These are phyloP conservation scores for Rhizomucor pusillus DNA, from an alignment of 371 early-diverging fungal genomes.

Conservation along the genomic window DNA sequence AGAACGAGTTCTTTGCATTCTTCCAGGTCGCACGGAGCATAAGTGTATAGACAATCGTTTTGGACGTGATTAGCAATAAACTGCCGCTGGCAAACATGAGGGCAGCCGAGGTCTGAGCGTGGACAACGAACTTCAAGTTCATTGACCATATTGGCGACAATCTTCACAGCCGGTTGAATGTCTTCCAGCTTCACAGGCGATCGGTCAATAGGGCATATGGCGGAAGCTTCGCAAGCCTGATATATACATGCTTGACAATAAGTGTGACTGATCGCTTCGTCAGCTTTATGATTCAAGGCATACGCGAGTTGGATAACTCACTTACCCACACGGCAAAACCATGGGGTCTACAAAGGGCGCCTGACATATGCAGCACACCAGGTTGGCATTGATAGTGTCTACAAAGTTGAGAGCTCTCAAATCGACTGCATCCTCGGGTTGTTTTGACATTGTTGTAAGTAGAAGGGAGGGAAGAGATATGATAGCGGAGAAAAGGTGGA, in stretches of 20 bases:
- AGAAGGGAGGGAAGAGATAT: too few species aligned
- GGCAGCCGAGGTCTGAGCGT: conserved; percentile 55
- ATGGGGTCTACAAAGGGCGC: conserved; percentile 60
- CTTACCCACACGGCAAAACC: conserved; percentile 50
- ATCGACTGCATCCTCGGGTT: conserved; percentile 21
- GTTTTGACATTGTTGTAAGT: too few species aligned
- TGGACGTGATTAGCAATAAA: conserved; percentile 55
- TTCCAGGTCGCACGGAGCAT: conserved; percentile 53
- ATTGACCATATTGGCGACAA: conserved; percentile 68
- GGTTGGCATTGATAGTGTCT: conserved; percentile 50
- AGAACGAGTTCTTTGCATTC: conserved; percentile 57
- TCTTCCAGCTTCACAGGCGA: conserved; percentile 37
- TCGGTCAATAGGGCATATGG: conserved; percentile 68
- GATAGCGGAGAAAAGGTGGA: too few species aligned
- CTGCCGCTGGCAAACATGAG: conserved; percentile 59
- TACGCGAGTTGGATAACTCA: neutral
- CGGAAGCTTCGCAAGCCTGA: conserved; percentile 49
- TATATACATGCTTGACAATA: conserved; percentile 65
- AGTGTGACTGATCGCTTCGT: conserved; percentile 52
- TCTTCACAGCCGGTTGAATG: conserved; percentile 59
- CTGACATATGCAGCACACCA: conserved; percentile 64
- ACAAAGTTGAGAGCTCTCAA: conserved; percentile 29
- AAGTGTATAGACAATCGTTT: conserved; percentile 57
- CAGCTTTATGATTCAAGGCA: neutral
- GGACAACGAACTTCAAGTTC: conserved; percentile 65